Conservation (phyloP, 805 yeast species). For the Jamesozyma piceae region DNA sequence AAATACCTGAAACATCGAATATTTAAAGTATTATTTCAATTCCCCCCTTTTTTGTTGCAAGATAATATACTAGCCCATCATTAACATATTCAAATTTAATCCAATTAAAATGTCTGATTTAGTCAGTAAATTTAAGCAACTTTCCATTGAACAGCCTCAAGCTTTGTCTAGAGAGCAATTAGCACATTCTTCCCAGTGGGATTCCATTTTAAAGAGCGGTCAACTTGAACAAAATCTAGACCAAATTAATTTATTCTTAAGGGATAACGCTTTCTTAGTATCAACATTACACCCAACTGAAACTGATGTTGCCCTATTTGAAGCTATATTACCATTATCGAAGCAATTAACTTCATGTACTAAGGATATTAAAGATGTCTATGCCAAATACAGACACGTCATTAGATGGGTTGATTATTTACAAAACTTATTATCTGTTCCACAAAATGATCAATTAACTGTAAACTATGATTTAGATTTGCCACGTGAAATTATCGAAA, state of each 20-base stretch:
- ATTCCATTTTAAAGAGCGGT: conserved; percentile 47
- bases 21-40: background rate
- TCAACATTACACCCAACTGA: conserved; percentile 53
- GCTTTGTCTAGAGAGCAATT: conserved; percentile 40
- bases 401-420: conserved; percentile 88
- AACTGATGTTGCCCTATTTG: conserved; percentile 65
- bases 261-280: conserved; percentile 58
- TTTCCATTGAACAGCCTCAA: conserved; percentile 24
- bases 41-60: too few relatives aligned
- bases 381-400: conserved; percentile 67
- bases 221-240: conserved; percentile 45
- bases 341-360: conserved; percentile 43
- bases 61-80: background rate
- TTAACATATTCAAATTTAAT: background rate
- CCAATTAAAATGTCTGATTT: conserved; percentile 23
- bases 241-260: conserved; percentile 62
- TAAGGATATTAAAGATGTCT: conserved; percentile 37
- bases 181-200: conserved; percentile 74
- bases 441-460: conserved; percentile 46
- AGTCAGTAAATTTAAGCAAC: conserved; percentile 20
- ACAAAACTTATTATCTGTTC: conserved; percentile 55
- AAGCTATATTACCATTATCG: conserved; percentile 53
- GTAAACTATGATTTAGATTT: conserved; percentile 54
- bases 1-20: too few relatives aligned
- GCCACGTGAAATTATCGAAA: conserved; percentile 64